These are phyloP conservation scores for Arxiozyma heterogenica DNA, from an alignment of 1,139 yeast genomes.

Conservation along the genomic window DNA sequence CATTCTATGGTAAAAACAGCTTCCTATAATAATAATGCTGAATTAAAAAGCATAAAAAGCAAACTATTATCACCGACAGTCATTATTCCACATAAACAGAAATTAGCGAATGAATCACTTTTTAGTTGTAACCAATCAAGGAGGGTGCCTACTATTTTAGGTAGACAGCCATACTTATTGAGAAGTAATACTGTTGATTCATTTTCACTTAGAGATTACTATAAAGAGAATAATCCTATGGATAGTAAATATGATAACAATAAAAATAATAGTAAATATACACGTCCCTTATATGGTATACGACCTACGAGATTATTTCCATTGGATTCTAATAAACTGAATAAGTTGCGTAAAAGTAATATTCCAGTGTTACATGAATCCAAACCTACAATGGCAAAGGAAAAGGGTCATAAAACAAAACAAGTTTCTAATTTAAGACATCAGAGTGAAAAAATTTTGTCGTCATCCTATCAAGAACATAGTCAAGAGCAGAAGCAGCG, in stretches of 20 bases:
- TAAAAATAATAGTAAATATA: not conserved
- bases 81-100: not conserved
- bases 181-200: conserved; percentile 2
- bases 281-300: conserved; percentile 2
- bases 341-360: conserved; percentile 7
- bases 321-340: conserved; percentile 15
- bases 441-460: not conserved
- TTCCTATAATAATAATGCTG: not conserved
- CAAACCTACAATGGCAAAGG: conserved; percentile 4
- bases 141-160: not conserved
- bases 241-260: not conserved
- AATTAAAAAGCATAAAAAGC: not conserved
- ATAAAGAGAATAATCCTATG: not conserved
- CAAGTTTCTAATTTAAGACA: conserved; percentile 1
- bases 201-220: not conserved
- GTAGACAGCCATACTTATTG: not conserved
- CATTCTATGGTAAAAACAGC: not conserved
- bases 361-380: conserved; percentile 14
- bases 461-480: not conserved
- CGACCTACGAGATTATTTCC: conserved; percentile 21
- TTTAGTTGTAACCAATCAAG: not conserved
- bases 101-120: not conserved
- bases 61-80: conserved; percentile 1
- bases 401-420: not conserved
- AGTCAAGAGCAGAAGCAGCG: not conserved